Evolutionary conservation across 345 rosid genomes (phyloP).

Genomic region (Draba incana): DNA sequence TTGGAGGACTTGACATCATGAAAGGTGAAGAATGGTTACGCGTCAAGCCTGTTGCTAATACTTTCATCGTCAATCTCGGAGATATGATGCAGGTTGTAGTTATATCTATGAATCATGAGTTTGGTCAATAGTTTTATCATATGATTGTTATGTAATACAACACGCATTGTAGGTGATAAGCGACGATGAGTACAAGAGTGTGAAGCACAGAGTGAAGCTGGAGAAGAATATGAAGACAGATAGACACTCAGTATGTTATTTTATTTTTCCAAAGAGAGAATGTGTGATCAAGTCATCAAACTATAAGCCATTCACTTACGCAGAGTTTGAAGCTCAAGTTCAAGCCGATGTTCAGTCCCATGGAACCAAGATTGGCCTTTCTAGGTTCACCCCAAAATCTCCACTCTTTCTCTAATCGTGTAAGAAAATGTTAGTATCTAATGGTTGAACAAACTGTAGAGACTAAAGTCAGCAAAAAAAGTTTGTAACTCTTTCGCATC

Average conservation of each 20-base stretch:
- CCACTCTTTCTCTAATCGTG: constrained; percentile 9
- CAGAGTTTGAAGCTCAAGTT: constrained; percentile 69
- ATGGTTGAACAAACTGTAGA: neutral
- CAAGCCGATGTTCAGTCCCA: constrained; percentile 59
- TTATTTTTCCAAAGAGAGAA: constrained; percentile 68
- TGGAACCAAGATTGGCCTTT: constrained; percentile 74
- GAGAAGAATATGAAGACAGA: constrained; percentile 45
- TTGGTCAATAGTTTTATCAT: neutral
- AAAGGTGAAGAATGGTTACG: constrained; percentile 62
- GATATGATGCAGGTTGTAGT: constrained; percentile 81
- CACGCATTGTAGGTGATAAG: constrained; percentile 62
- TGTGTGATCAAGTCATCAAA: constrained; percentile 59
- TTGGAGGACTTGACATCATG: constrained; percentile 68
- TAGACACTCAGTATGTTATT: constrained; percentile 76
- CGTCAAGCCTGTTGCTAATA: constrained; percentile 52
- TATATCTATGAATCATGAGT: neutral
- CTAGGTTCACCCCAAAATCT: constrained; percentile 52
- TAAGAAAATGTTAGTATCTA: neutral
- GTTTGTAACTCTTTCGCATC: neutral
- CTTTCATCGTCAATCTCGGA: constrained; percentile 71
- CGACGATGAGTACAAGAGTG: constrained; percentile 64
- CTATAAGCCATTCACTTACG: constrained; percentile 72
- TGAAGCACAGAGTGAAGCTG: constrained; percentile 61
- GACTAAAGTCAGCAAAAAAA: neutral
- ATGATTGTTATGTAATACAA: neutral